phyloP scores from a whole-genome alignment of 2,329 filamentous ascomycete species.

The Nakataea oryzae region DNA sequence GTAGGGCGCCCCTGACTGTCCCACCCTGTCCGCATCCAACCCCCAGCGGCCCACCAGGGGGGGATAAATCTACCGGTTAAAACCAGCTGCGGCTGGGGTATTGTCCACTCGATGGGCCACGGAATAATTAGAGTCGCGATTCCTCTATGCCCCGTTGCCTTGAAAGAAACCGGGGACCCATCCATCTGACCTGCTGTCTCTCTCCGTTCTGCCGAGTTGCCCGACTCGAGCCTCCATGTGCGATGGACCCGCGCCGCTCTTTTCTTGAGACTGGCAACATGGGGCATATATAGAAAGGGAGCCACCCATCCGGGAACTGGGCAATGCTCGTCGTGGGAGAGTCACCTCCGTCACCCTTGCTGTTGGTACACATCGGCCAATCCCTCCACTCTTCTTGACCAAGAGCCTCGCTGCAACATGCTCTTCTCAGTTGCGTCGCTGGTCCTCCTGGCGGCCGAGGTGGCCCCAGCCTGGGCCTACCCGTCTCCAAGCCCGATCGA shows the following conservation, averaged over 20 bases:
- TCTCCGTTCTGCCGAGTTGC: background rate
- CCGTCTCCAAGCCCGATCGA: conserved; percentile 21
- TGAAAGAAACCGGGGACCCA: background rate
- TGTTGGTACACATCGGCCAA: background rate
- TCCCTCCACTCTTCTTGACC: background rate
- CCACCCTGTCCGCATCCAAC: background rate
- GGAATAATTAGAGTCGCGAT: background rate
- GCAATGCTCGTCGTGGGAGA: background rate
- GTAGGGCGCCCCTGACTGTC: background rate
- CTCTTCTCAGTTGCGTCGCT: conserved; percentile 1
- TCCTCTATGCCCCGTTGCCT: background rate
- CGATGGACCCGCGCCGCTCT: background rate
- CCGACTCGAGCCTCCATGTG: background rate
- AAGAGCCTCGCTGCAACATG: conserved; percentile 2
- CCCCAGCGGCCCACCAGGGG: background rate
- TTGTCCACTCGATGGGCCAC: background rate
- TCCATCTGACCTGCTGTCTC: too few species aligned
- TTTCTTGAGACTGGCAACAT: background rate
- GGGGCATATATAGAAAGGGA: background rate
- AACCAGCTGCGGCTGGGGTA: background rate
- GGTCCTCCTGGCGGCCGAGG: conserved; percentile 3
- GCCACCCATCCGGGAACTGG: too few species aligned
- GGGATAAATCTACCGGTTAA: background rate
- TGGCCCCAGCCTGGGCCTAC: conserved; percentile 1
- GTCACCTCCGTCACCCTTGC: background rate